A percentile compares a stretch with the other conserved stretches of the same genome.
Evolutionary conservation across 768 basidiomycete genomes (phyloP).

Genomic region (Suillus hirtellus): DNA sequence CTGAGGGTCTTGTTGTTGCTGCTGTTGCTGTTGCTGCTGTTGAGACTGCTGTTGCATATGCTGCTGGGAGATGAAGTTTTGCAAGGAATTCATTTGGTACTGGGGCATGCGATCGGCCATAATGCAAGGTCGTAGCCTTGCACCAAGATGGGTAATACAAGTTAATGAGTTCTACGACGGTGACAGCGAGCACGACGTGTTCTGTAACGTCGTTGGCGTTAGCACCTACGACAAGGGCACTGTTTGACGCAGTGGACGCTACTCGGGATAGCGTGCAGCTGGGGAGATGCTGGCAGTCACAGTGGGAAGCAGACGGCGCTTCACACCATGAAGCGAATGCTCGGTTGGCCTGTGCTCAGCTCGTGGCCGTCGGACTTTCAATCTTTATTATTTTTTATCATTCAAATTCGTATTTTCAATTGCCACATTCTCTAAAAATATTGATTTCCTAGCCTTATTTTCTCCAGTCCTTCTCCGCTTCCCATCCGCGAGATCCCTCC

Average conservation of each 20-base stretch:
- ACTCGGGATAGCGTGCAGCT: conserved; percentile 30
- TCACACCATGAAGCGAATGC: conserved; percentile 33
- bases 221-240: conserved; percentile 35
- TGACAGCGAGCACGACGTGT: conserved; percentile 24
- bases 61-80: conserved; percentile 44
- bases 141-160: conserved; percentile 29
- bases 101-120: conserved; percentile 65
- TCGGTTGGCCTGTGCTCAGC: conserved; percentile 10
- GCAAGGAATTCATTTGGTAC: conserved; percentile 54
- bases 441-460: conserved; percentile 5
- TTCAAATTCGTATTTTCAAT: conserved; percentile 19
- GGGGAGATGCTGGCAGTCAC: conserved; percentile 56
- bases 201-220: conserved; percentile 23
- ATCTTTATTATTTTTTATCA: conserved; percentile 20
- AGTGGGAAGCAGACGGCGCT: conserved; percentile 52
- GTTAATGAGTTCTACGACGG: conserved; percentile 31
- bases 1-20: conserved; percentile 40
- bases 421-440: conserved; percentile 6
- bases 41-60: conserved; percentile 41
- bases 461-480: background rate
- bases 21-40: conserved; percentile 43
- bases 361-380: conserved; percentile 32
- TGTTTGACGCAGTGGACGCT: conserved; percentile 51
- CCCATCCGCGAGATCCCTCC: background rate
- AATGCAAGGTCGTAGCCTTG: conserved; percentile 35